A percentile compares a stretch with the other conserved stretches of the same genome.
These are phyloP conservation scores for Neurospora intermedia DNA, from an alignment of 495 filamentous ascomycete species.

Conservation along the genomic window DNA sequence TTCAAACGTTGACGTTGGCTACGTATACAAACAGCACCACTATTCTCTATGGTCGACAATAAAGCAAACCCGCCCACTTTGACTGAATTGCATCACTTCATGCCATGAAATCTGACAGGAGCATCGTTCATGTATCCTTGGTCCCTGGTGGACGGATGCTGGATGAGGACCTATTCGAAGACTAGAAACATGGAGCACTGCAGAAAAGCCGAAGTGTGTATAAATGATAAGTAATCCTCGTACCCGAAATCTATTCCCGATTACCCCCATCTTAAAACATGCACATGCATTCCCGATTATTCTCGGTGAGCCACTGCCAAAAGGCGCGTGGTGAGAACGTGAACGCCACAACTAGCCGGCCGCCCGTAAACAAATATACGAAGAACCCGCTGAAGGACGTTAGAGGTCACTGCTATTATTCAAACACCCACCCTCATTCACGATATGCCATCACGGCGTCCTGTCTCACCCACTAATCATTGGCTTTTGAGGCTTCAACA, in stretches of 20 bases:
- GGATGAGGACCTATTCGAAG: not conserved
- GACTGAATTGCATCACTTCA: not conserved
- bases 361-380: not conserved
- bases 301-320: not conserved
- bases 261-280: not conserved
- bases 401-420: not conserved
- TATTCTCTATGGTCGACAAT: not conserved
- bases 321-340: not conserved
- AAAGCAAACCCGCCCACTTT: not conserved
- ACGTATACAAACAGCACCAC: not conserved
- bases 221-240: not conserved
- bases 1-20: not conserved
- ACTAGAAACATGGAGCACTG: not conserved
- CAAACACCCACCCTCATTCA: not conserved
- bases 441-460: not conserved
- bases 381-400: not conserved
- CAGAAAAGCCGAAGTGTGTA: not conserved
- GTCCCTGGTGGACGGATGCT: not conserved
- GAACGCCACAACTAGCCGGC: not conserved
- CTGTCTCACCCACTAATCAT: not conserved
- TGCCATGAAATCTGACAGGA: not conserved
- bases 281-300: not conserved
- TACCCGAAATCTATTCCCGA: not conserved
- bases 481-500: slow-evolving; percentile 1
- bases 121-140: not conserved